Base-by-base conservation (phyloP, 169 alveolate genomes). In the Perkinsus chesapeaki region DNA sequence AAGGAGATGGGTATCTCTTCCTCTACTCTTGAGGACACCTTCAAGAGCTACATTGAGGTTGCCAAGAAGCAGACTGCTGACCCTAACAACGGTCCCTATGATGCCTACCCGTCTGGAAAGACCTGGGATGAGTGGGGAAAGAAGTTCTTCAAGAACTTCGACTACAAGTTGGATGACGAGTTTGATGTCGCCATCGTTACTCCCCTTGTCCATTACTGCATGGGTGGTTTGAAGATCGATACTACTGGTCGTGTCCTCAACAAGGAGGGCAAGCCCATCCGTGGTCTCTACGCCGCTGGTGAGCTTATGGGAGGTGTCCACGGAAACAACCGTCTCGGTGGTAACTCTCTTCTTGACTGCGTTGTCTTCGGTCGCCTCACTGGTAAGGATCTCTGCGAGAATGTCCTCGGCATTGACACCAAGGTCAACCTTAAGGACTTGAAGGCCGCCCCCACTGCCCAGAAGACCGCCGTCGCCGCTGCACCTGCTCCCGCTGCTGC, bases 191-290 rank as follows among this genome's bases (percentile, higher is more conserved):
- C 95, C 93, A 94, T 96, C 93, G 94, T 96, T 91, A 94, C 96
- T 0, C 97, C 97, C 36, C 93, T 95, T 39, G 94, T 94, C 82
- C 96, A 93, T 93, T 95, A 93, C 94, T 93, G 92, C 60, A 93
- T 95, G 47, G 97, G 97, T 48, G 97, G 97, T 48, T 47, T 96
- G 39, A 60, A 92, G 94, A 95, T 96, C 47, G 93, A 90, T 73
- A 91, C 93, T 34, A 93, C 93, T 23, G 93, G 95, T 34, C 95
- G 94, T 91, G 94, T 96, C 12, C 39, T 94, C 36, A 93, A 73
- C 37, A 39, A 3, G 16, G 73, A 92, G 48, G 97, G 96, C 91
- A 91, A 93, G 39, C 39, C 92, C n/a, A 94, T 95, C 90, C 94
- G 93, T 10, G 94, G 94, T 39, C 93, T 94, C 92, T 94, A 91